Percentiles rank a stretch among this genome's conserved stretches.
Conservation (phyloP, 805 yeast genomes). For the Jamesozyma lodderae region DNA sequence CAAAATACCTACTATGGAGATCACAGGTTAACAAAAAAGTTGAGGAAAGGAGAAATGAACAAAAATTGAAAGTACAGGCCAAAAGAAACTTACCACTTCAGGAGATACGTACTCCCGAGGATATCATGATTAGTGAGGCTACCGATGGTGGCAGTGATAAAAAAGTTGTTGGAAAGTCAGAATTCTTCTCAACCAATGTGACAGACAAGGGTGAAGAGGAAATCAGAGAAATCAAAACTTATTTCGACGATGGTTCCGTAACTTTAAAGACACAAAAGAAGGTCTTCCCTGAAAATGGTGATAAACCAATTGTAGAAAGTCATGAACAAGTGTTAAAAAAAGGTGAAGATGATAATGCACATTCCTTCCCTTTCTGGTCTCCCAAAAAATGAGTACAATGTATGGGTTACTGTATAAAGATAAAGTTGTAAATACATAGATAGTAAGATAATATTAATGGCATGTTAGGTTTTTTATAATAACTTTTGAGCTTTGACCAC, state of each 20-base stretch:
- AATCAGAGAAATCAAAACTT: conserved; percentile 30
- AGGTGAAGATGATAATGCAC: conserved; percentile 2
- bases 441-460: too few species aligned
- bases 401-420: too few species aligned
- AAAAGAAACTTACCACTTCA: neutral
- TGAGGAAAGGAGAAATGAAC: conserved; percentile 18
- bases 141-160: too few species aligned
- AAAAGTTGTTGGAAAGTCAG: conserved; percentile 33
- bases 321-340: conserved; percentile 18
- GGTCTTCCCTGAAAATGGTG: conserved; percentile 32
- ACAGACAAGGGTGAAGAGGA: conserved; percentile 40
- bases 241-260: conserved; percentile 37
- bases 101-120: conserved; percentile 16
- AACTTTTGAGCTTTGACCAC: too few species aligned
- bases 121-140: conserved; percentile 15
- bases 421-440: too few species aligned
- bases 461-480: too few species aligned
- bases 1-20: conserved; percentile 61
- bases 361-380: conserved; percentile 5
- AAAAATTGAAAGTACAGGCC: neutral
- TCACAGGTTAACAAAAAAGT: conserved; percentile 41
- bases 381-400: too few species aligned
- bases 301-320: conserved; percentile 29
- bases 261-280: conserved; percentile 33
- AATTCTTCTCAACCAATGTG: conserved; percentile 31